Base-by-base conservation (phyloP, 2,329 filamentous ascomycete genomes). In the Alternaria sp. region DNA sequence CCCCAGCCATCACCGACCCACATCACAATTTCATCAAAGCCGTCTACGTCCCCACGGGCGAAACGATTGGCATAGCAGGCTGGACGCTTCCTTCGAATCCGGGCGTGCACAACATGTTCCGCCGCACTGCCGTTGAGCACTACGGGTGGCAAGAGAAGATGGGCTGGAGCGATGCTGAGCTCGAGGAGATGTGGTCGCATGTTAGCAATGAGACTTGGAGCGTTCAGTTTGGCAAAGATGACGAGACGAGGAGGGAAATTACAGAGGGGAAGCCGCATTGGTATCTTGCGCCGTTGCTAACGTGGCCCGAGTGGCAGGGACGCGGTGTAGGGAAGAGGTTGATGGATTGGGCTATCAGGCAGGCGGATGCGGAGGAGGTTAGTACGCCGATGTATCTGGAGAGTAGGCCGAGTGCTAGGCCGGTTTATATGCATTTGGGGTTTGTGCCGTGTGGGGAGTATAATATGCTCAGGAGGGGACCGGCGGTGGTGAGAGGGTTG, bases 251-350 rank as follows among this genome's bases (percentile, higher is more conserved):
- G 32, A 47, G 26, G 11, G 57, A 65, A 6, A 22, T 71, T 2
- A 9, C 75, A 26, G 60, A 59, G 0, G 69, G 63, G 0, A 64
- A 76, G 20, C 39, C 44, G 59, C 75, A 78, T 59, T 78, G 75
- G 75, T 75, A 68, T 66, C 67, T 78, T 9, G 69, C 67, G 46
- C 63, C 69, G 24, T 36, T 78, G n/a, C 42, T 72, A 5, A 71
- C 65, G 6, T 76, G 60, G 64, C 74, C 74, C 0, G 67, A 72
- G 48, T 76, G 49, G 34, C 75, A 75, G 58, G 73, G 74, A 0
- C 62, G 61, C 14, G 75, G 75, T 0, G 68, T 76, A 0, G 75
- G 65, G 28, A 74, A 58, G 41, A 65, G 54, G 42, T 49, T 78
- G 59, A 30, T 78, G 59, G 39, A 65, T 20, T 78, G 74, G 74